Base-by-base conservation (phyloP, 1,139 yeast species). In the Magnusiomyces magnusii region DNA sequence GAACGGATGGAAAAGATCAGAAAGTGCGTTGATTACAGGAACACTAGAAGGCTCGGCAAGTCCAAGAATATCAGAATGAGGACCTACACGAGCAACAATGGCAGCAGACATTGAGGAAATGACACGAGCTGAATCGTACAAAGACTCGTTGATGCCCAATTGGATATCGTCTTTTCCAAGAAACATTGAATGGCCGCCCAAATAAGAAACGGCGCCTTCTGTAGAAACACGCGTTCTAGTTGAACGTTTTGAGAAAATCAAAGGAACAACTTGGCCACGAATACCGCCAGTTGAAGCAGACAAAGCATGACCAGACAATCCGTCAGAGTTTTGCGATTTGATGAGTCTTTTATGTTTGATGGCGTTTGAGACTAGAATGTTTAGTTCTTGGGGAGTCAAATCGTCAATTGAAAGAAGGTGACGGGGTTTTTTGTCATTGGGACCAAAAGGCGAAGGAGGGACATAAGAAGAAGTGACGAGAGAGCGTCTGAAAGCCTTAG, bases 111-210 rank as follows among this genome's bases (percentile, higher is more conserved):
- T 93, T 1, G 97, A 91, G 21, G 96, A 87, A 10, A 93, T 83
- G 49, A 93, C 97, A 65, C 82, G 83, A 27, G 97, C 81, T 0
- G 97, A 86, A 72, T 93, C 99, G 67, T 87, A 86, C 62, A 89
- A 75, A 0, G 95, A 81, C 76, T 93, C 99, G 70, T 93, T 93
- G 53, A 90, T 65, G n/a, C 99, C 99, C 61, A 93, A 78, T 75
- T 93, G 99, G 69, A 93, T 93, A 69, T 93, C 99, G 66, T 92
- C 97, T 68, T 87, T 89, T 57, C 99, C 98, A 65, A 93, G 79
- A 69, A 93, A 93, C 95, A 93, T 87, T 17, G 99, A 96, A 65
- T 86, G 95, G 7, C 95, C 99, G 23, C 99, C 99, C 65, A 93
- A 87, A 70, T 86, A 92, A 1, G 90, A 80, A 19, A 92, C 89